Conservation (phyloP, 1,284 basidiomycete species). For the Microbotryomycetes sp. region DNA sequence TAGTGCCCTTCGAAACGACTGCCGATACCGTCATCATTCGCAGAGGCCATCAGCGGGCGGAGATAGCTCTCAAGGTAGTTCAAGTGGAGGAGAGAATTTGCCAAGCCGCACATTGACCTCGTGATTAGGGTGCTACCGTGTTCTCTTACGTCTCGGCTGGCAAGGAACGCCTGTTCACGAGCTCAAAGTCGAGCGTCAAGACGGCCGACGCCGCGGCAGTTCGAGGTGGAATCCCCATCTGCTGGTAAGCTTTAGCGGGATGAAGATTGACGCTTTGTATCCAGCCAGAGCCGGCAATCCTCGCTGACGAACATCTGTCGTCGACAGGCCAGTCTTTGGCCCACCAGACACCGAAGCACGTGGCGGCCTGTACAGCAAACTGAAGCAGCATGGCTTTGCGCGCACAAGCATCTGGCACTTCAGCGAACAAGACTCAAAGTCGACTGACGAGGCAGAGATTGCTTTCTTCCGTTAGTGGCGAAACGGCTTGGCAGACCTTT, state of each 20-base stretch:
- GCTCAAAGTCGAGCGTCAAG: conserved; percentile 16
- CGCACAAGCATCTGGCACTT: conserved; percentile 31
- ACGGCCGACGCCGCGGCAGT: conserved; percentile 31
- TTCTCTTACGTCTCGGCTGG: conserved; percentile 26
- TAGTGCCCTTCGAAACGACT: not conserved
- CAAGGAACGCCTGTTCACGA: conserved; percentile 34
- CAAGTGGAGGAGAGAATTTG: not conserved
- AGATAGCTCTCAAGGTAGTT: not conserved
- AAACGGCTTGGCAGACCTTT: too few species aligned
- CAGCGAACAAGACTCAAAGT: conserved; percentile 10
- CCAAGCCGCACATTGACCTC: not conserved
- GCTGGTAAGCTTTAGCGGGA: conserved; percentile 26
- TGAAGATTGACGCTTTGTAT: not conserved
- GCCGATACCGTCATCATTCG: not conserved
- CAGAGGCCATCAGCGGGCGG: too few species aligned
- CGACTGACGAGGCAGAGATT: conserved; percentile 12
- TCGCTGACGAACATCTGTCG: not conserved
- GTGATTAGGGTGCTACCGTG: conserved; percentile 29
- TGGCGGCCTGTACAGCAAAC: conserved; percentile 28
- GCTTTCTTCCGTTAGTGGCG: not conserved
- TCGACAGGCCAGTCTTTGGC: conserved; percentile 31
- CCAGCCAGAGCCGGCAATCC: not conserved
- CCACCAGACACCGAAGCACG: conserved; percentile 24
- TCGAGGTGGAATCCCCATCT: conserved; percentile 36
- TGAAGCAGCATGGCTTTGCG: conserved; percentile 39